A percentile compares a stretch with the other conserved stretches of the same genome.
These are phyloP conservation scores for Cinnamomum micranthum DNA, from an alignment of 164 flowering plant species.

Conservation along the genomic window DNA sequence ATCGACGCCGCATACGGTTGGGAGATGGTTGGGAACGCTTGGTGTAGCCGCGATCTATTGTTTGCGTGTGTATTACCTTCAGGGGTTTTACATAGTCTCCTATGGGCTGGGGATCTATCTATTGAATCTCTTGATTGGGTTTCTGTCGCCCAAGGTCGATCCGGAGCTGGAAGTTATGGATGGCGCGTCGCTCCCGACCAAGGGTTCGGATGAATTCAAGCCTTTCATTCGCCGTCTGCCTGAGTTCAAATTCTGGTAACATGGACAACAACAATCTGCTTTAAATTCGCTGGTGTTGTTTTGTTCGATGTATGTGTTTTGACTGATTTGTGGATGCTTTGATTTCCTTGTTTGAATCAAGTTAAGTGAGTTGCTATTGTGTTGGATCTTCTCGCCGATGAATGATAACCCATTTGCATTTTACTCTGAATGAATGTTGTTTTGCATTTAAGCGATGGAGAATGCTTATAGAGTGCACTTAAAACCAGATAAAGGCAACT, in stretches of 20 bases:
- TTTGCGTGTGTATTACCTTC: constrained; percentile 61
- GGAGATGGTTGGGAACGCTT: constrained; percentile 76
- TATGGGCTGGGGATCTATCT: constrained; percentile 78
- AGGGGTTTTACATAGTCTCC: constrained; percentile 75
- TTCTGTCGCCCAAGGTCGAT: constrained; percentile 78
- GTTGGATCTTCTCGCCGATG: too few species aligned
- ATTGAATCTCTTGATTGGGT: constrained; percentile 78
- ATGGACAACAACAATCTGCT: neutral
- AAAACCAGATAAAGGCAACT: too few species aligned
- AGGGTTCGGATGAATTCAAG: constrained; percentile 78
- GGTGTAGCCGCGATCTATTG: constrained; percentile 47
- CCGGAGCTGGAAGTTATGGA: constrained; percentile 69
- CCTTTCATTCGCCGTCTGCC: constrained; percentile 92
- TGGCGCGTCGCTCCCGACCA: constrained; percentile 74
- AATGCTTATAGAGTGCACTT: too few species aligned
- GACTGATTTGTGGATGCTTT: neutral
- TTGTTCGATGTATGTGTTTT: neutral
- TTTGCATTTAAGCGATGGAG: too few species aligned
- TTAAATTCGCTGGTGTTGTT: too few species aligned
- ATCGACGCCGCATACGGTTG: constrained; percentile 60
- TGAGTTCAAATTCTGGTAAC: constrained; percentile 88
- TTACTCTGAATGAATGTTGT: too few species aligned
- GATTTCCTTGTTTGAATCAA: neutral
- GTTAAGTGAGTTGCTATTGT: neutral
- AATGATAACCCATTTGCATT: too few species aligned